Base-by-base conservation (phyloP, 148 eudicot genomes). In the Heliosperma pusillum region DNA sequence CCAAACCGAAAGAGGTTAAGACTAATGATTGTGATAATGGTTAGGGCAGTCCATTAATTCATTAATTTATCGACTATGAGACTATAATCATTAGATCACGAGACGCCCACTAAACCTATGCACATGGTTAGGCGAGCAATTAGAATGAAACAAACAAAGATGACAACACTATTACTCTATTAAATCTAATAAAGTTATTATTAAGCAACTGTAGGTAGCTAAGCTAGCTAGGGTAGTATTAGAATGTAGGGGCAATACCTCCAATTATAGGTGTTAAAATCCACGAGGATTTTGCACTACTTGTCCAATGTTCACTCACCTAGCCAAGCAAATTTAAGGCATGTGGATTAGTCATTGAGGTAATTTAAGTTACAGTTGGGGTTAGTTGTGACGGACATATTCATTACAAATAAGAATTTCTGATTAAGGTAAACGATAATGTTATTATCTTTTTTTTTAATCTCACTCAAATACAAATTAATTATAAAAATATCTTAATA, bases 51-150 rank as follows among this genome's bases (percentile, higher is more conserved):
- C 33, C 2, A n/a, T n/a, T n/a, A n/a, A n/a, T n/a, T 30, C 22
- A 5, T 42, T 42, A 5, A 47, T 47, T 15, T 47, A 15, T 47
- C 16, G 13, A 61, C 26, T 65, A 76, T 22, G 7, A 22, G 33
- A 19, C 53, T 10, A 24, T 61, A 4, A 72, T 66, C 44, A 66
- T 70, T 56, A 66, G 66, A 72, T 72, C 81, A 78, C 76, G 72
- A 58, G 76, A 6, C 42, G 55, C 76, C 72, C 81, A 78, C 72
- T 72, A 72, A 78, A 53, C 45, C 70, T 66, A 77, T 0, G 53
- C 71, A 67, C 81, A 78, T 78, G 81, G 76, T 78, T 78, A 78
- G 76, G 50, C 73, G 57, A 66, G 67, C 75, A 57, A 78, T 72
- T 57, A 65, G 66, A 64, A 72, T 60, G 59, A 69, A 58, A 44